Base-by-base conservation (phyloP, 2,329 filamentous ascomycete genomes). In the Xylariaceae sp. region DNA sequence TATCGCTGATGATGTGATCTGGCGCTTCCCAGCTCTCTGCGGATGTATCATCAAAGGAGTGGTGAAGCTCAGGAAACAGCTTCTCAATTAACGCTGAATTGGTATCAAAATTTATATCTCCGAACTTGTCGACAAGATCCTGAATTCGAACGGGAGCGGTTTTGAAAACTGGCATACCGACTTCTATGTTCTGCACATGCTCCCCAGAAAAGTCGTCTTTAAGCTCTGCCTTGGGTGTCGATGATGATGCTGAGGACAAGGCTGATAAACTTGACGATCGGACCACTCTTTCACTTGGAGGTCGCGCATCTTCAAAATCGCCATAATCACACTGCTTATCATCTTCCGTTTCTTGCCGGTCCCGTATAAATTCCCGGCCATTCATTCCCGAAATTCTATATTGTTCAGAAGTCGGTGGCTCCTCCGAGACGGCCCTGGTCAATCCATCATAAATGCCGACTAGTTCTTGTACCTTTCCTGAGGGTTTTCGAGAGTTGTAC, bases 361-460 rank as follows among this genome's bases (percentile, higher is more conserved):
- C 56, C n/a, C 18, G 26, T 11, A 43, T 62, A 43, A 32, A 57
- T 33, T 39, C 49, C 29, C 44, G 53, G 40, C 43, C 50, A 9
- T 27, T 30, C 1, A 33, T 46, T 23, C 33, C 51, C 10, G 58
- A 37, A 1, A 39, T 32, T 41, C 49, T 53, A 16, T 46, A 57
- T 48, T 21, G 55, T 18, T 53, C 32, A 3, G 55, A 16, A 4
- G 53, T 29, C 6, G 58, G 52, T 15, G 63, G 64, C 24, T 73
- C 70, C 35, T 70, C 63, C 5, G 56, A 65, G 5, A 45, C 50
- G 11, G 65, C 57, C 51, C 66, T 68, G 20, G 68, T 61, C 16
- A 81, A 71, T 3, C 74, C 76, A 53, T 84, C 79, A 42, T 74
- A 81, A 69, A 78, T 75, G 18, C 73, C 73, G 26, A 81, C 80